Evolutionary conservation across 495 filamentous ascomycete species (phyloP).

Genomic region (Penicillium psychrofluorescens): DNA sequence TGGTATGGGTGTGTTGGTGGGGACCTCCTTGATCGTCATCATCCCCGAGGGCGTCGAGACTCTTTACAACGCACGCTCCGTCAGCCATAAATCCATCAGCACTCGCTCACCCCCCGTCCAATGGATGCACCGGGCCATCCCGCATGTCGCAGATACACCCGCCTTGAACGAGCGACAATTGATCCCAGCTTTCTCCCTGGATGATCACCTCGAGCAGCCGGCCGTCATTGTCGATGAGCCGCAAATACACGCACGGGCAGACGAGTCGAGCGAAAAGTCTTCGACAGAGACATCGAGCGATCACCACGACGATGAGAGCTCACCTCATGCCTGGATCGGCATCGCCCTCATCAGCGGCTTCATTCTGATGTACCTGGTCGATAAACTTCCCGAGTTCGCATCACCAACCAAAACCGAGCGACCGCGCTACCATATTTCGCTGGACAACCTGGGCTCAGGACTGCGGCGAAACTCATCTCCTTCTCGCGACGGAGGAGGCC

Average conservation of each 20-base stretch:
- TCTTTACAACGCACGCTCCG: conserved; percentile 57
- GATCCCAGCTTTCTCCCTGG: conserved; percentile 11
- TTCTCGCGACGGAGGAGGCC: conserved; percentile 31
- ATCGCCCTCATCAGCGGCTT: conserved; percentile 83
- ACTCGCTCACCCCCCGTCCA: conserved; percentile 17
- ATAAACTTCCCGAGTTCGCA: conserved; percentile 72
- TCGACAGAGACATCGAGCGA: conserved; percentile 1
- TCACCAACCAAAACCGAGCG: conserved; percentile 45
- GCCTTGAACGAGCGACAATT: conserved; percentile 2
- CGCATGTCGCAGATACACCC: conserved; percentile 9
- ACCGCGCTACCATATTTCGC: conserved; percentile 65
- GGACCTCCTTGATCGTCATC: conserved; percentile 92
- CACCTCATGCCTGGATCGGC: conserved; percentile 70
- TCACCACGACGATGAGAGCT: conserved; percentile 29
- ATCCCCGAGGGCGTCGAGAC: conserved; percentile 96
- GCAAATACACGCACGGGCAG: conserved; percentile 15
- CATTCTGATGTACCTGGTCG: conserved; percentile 94
- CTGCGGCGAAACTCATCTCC: conserved; percentile 46
- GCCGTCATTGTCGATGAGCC: neutral
- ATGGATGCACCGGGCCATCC: conserved; percentile 23
- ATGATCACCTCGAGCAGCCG: neutral
- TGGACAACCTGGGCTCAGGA: conserved; percentile 64
- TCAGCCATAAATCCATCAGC: conserved; percentile 22
- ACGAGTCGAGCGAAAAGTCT: conserved; percentile 30
- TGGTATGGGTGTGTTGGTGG: conserved; percentile 89